A percentile compares a stretch with the other conserved stretches of the same genome.
These are phyloP conservation scores for Hemisphaericaspora lyxosophila DNA, from an alignment of 1,139 yeast species.

Conservation along the genomic window DNA sequence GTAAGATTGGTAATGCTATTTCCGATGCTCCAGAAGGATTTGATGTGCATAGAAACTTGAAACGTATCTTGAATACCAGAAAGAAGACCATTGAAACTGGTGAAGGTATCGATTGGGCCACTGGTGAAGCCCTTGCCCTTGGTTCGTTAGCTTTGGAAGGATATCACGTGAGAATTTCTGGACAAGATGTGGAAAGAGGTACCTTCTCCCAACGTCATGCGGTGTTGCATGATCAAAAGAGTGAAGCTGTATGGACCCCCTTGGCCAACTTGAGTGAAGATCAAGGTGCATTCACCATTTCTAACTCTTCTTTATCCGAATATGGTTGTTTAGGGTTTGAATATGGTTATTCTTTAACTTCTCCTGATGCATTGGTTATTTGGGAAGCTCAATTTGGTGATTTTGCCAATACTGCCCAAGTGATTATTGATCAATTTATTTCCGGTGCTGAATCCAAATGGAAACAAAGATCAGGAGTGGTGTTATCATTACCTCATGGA, in stretches of 20 bases:
- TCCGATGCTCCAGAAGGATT: constrained; percentile 88
- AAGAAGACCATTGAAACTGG: constrained; percentile 86
- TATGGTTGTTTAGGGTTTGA: constrained; percentile 99
- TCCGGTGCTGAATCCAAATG: constrained; percentile 98
- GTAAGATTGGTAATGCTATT: constrained; percentile 74
- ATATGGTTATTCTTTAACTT: constrained; percentile 96
- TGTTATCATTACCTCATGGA: constrained; percentile 96
- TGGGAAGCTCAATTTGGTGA: constrained; percentile 99
- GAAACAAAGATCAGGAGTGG: constrained; percentile 98
- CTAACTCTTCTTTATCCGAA: constrained; percentile 97
- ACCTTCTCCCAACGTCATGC: constrained; percentile 99
- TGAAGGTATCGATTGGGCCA: constrained; percentile 97
- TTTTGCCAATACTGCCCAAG: constrained; percentile 99
- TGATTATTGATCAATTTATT: constrained; percentile 92
- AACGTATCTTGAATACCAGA: constrained; percentile 88
- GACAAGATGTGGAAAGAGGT: constrained; percentile 99
- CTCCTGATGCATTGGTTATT: constrained; percentile 92
- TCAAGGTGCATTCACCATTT: constrained; percentile 85
- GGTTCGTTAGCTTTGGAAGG: constrained; percentile 94
- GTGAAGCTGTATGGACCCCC: constrained; percentile 82
- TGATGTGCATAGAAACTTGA: constrained; percentile 91
- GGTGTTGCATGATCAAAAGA: constrained; percentile 92
- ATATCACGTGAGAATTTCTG: constrained; percentile 94
- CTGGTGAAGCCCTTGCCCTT: constrained; percentile 98
- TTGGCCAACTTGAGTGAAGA: constrained; percentile 73